Conservation (phyloP, 805 yeast genomes). For the Saturnispora besseyi region DNA sequence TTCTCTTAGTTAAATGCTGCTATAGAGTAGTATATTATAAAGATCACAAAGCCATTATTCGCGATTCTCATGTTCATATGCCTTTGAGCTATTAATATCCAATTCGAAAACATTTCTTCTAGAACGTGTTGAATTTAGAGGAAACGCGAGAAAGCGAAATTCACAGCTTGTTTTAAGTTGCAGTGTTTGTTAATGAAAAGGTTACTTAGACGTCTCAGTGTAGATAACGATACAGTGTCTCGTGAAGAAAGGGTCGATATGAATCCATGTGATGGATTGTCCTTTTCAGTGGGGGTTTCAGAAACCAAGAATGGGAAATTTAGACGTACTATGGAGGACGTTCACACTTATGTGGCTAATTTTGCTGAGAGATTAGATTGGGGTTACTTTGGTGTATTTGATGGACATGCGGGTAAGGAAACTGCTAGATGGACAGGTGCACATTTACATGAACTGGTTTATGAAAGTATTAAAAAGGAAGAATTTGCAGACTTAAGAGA, state of each 20-base stretch:
- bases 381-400: conserved; percentile 93
- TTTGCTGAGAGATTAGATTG: conserved; percentile 86
- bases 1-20: too few relatives aligned
- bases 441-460: conserved; percentile 63
- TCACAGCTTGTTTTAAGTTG: neutral
- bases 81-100: too few relatives aligned
- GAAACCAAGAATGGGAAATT: conserved; percentile 77
- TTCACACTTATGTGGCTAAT: conserved; percentile 86
- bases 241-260: neutral
- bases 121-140: too few relatives aligned
- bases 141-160: neutral
- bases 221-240: neutral
- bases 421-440: conserved; percentile 95
- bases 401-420: conserved; percentile 94
- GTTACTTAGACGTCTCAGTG: neutral
- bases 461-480: conserved; percentile 41
- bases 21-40: too few relatives aligned
- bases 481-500: conserved; percentile 51
- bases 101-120: too few relatives aligned
- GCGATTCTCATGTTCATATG: neutral
- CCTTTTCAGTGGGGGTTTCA: conserved; percentile 84
- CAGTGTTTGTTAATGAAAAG: conserved; percentile 1
- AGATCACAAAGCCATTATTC: too few relatives aligned
- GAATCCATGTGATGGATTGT: conserved; percentile 46
- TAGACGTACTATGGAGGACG: conserved; percentile 91